A percentile compares a stretch with the other conserved stretches of the same genome.
Conservation (phyloP, 768 basidiomycete genomes). For the Hypholoma fasciculare region DNA sequence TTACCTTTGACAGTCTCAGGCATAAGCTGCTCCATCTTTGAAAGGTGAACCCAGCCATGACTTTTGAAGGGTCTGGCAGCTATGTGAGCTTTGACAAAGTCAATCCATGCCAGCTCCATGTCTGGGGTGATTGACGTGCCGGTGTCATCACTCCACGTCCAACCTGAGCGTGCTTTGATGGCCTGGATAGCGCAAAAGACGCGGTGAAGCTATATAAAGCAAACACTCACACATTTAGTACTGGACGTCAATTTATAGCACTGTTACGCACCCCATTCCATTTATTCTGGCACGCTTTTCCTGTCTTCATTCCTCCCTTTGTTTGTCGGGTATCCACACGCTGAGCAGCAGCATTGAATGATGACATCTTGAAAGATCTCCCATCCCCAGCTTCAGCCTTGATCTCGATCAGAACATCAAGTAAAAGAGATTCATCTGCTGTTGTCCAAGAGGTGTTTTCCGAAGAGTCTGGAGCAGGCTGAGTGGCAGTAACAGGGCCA, state of each 20-base stretch:
- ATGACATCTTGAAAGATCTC: slow-evolving; percentile 20
- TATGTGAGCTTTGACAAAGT: slow-evolving; percentile 2
- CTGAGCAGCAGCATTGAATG: slow-evolving; percentile 12
- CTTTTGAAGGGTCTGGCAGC: slow-evolving; percentile 20
- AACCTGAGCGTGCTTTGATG: slow-evolving; percentile 21
- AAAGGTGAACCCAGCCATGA: slow-evolving; percentile 23
- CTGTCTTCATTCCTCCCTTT: slow-evolving; percentile 4
- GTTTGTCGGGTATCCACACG: slow-evolving; percentile 2
- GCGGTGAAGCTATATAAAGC: slow-evolving; percentile 15
- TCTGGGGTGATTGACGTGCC: slow-evolving; percentile 14
- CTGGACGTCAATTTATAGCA: too few relatives aligned
- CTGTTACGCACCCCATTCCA: slow-evolving; percentile 13
- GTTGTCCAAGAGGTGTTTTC: background rate
- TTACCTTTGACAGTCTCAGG: too few relatives aligned
- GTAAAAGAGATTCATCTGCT: background rate
- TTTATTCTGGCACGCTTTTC: slow-evolving; percentile 18
- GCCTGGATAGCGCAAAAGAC: background rate
- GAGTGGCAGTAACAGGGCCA: background rate
- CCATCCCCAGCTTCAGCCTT: slow-evolving; percentile 18
- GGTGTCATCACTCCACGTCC: slow-evolving; percentile 22
- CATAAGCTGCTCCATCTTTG: background rate
- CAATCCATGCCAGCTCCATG: slow-evolving; percentile 5
- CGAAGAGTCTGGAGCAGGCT: background rate
- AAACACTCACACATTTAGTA: too few relatives aligned
- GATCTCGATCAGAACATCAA: background rate